These are phyloP conservation scores for Leucogyrophana mollusca DNA, from an alignment of 768 basidiomycete genomes.

Conservation along the genomic window DNA sequence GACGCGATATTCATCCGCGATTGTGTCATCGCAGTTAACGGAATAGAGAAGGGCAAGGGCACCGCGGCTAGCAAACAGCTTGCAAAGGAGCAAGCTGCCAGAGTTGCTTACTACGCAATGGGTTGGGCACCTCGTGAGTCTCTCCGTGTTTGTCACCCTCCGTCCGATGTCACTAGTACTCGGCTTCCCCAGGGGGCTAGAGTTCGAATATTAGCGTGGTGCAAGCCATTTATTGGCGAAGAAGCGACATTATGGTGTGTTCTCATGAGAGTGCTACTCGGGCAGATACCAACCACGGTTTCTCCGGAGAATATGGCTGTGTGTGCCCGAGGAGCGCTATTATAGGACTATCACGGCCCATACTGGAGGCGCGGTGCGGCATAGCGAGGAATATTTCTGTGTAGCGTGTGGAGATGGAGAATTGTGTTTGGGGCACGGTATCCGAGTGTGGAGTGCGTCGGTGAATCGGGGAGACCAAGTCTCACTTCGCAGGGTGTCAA, in stretches of 20 bases:
- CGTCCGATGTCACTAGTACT: neutral
- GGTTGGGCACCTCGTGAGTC: conserved; percentile 60
- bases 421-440: neutral
- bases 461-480: too few relatives aligned
- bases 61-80: conserved; percentile 68
- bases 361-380: too few relatives aligned
- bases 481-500: too few relatives aligned
- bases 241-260: too few relatives aligned
- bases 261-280: conserved; percentile 10
- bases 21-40: conserved; percentile 46
- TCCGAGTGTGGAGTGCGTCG: too few relatives aligned
- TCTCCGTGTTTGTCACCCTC: neutral
- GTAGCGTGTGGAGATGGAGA: conserved; percentile 1
- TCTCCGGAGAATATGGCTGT: conserved; percentile 8
- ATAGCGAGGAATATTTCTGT: conserved; percentile 15
- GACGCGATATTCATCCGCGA: conserved; percentile 2
- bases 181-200: too few relatives aligned
- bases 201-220: neutral
- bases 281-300: conserved; percentile 7
- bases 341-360: conserved; percentile 14
- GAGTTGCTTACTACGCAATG: conserved; percentile 69
- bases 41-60: conserved; percentile 65
- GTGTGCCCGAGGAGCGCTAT: conserved; percentile 10
- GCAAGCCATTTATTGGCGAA: neutral
- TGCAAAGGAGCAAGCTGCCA: conserved; percentile 77